A percentile compares a stretch with the other conserved stretches of the same genome.
phyloP scores from a whole-genome alignment of 805 yeast species.

The Middelhovenomyces tepae region DNA sequence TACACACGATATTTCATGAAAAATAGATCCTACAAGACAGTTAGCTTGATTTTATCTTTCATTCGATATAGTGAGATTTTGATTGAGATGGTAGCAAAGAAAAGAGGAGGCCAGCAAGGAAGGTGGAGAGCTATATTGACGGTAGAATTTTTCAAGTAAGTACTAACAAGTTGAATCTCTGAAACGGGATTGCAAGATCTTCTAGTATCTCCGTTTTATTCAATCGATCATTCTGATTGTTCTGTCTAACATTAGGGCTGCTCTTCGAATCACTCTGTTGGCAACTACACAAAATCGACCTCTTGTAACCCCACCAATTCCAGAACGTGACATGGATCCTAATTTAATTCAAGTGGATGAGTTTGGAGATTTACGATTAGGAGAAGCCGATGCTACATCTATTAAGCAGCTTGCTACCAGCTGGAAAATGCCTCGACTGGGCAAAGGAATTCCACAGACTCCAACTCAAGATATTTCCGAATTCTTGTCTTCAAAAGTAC shows the following conservation, averaged over 20 bases:
- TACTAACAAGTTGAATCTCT: too few relatives aligned
- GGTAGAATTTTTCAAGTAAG: too few relatives aligned
- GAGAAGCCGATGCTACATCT: neutral
- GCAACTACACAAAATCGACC: slow-evolving; percentile 21
- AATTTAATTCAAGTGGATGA: slow-evolving; percentile 10
- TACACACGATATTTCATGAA: slow-evolving; percentile 20
- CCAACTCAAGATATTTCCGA: slow-evolving; percentile 14
- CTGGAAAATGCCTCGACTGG: slow-evolving; percentile 23
- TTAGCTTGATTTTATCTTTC: slow-evolving; percentile 24
- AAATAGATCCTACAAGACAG: slow-evolving; percentile 18
- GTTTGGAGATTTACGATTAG: neutral
- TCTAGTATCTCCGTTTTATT: too few relatives aligned
- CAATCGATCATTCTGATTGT: slow-evolving; percentile 8
- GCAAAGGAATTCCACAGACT: slow-evolving; percentile 14
- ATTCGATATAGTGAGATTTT: slow-evolving; percentile 29
- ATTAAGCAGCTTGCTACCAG: neutral
- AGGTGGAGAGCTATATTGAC: slow-evolving; percentile 25
- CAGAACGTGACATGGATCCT: slow-evolving; percentile 30
- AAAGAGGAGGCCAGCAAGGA: slow-evolving; percentile 19
- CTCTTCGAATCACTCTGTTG: slow-evolving; percentile 25
- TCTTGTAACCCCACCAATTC: slow-evolving; percentile 23
- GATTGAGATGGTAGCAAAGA: slow-evolving; percentile 29
- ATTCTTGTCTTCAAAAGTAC: slow-evolving; percentile 20
- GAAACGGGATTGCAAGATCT: too few relatives aligned
- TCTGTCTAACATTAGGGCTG: slow-evolving; percentile 25